These are phyloP conservation scores for Nothopassalora personata DNA, from an alignment of 2,329 filamentous ascomycete species.

Conservation along the genomic window DNA sequence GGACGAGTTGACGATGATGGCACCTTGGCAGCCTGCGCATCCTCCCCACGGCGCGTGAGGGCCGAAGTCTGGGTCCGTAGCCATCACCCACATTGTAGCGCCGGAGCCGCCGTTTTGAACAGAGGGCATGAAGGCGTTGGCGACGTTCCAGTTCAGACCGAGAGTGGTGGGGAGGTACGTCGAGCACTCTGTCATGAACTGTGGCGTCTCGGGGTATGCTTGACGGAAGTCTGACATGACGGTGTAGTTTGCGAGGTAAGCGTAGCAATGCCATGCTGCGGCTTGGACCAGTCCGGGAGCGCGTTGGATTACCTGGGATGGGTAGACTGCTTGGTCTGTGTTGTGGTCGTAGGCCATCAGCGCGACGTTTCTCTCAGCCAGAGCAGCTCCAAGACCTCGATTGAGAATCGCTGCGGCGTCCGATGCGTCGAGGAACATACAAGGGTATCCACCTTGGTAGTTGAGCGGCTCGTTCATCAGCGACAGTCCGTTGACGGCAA, in stretches of 20 bases:
- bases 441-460: conserved; percentile 35
- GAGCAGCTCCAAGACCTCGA: conserved; percentile 21
- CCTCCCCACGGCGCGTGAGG: conserved; percentile 40
- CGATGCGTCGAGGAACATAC: conserved; percentile 35
- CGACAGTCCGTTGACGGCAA: conserved; percentile 34
- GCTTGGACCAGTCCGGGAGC: conserved; percentile 29
- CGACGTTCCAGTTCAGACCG: conserved; percentile 17
- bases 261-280: conserved; percentile 39
- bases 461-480: conserved; percentile 40
- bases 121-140: conserved; percentile 23
- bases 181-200: conserved; percentile 50
- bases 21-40: conserved; percentile 50
- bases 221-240: conserved; percentile 40
- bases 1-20: conserved; percentile 64
- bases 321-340: conserved; percentile 35
- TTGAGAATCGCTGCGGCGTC: conserved; percentile 34
- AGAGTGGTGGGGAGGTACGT: conserved; percentile 20
- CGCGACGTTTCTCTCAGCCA: conserved; percentile 19
- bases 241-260: conserved; percentile 27
- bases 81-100: conserved; percentile 44
- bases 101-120: conserved; percentile 45
- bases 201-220: conserved; percentile 36
- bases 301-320: conserved; percentile 31
- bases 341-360: conserved; percentile 41
- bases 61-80: conserved; percentile 41